Conservation (phyloP, 164 flowering plant species). For the Stephania cephalantha region DNA sequence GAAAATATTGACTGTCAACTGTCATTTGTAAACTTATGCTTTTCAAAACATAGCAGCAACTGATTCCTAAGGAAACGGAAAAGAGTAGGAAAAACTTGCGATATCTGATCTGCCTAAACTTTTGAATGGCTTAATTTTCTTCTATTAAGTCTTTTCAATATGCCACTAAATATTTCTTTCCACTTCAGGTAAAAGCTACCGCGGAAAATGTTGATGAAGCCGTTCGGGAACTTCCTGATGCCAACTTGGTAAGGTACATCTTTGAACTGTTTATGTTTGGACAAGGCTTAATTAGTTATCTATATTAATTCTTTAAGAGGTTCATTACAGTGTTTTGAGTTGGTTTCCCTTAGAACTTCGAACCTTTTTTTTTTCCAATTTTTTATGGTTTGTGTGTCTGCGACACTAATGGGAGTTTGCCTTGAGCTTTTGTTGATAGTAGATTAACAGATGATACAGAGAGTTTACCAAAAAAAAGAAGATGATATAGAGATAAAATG, state of each 20-base stretch:
- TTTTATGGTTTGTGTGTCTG: neutral
- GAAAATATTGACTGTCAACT: neutral
- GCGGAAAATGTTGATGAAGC: slow-evolving; percentile 97
- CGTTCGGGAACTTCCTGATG: slow-evolving; percentile 98
- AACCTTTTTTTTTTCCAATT: neutral
- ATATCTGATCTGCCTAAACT: neutral
- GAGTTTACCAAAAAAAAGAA: neutral
- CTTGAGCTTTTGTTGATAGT: neutral
- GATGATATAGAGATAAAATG: slow-evolving; percentile 1
- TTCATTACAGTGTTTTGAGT: slow-evolving; percentile 1
- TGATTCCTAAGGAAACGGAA: neutral
- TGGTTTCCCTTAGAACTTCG: neutral
- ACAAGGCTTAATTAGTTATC: neutral
- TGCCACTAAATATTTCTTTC: neutral
- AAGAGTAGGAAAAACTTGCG: neutral
- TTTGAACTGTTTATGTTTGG: slow-evolving; percentile 19
- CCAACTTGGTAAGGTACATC: slow-evolving; percentile 98
- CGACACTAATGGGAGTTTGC: neutral
- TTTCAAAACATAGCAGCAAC: neutral
- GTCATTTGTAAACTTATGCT: neutral
- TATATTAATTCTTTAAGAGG: neutral
- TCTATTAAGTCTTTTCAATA: neutral
- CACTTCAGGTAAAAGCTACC: slow-evolving; percentile 84
- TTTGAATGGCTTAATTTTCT: neutral
- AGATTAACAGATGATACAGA: slow-evolving; percentile 2